Percentiles rank a stretch among this genome's conserved stretches.
phyloP scores from a whole-genome alignment of 2,329 filamentous ascomycete genomes.

The Fonsecaea multimorphosa region DNA sequence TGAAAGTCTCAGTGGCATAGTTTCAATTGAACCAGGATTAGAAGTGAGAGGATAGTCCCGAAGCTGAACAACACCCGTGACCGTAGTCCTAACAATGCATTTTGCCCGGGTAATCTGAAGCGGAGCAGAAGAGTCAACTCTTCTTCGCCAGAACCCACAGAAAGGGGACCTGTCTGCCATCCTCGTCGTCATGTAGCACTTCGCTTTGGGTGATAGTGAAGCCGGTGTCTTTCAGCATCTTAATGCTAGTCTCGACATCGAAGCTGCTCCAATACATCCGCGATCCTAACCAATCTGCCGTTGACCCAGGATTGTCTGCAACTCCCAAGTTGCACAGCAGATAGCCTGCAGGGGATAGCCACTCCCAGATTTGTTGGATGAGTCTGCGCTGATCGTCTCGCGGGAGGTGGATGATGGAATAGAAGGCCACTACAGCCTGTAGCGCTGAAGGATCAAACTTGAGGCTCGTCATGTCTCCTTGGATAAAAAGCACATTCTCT shows the following conservation, averaged over 20 bases:
- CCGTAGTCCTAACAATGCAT: neutral
- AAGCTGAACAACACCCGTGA: neutral
- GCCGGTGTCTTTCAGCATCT: constrained; percentile 41
- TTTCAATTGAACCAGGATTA: neutral
- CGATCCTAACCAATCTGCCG: constrained; percentile 25
- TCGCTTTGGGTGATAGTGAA: constrained; percentile 40
- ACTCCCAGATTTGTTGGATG: constrained; percentile 52
- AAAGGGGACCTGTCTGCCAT: constrained; percentile 34
- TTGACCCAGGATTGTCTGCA: constrained; percentile 33
- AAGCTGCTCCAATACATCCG: constrained; percentile 37
- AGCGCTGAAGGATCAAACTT: constrained; percentile 47
- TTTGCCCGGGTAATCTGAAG: neutral
- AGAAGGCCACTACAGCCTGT: constrained; percentile 60
- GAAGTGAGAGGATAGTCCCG: neutral
- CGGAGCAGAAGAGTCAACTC: neutral
- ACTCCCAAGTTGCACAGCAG: constrained; percentile 57
- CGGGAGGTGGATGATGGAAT: constrained; percentile 63
- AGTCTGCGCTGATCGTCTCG: constrained; percentile 57
- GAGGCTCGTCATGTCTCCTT: constrained; percentile 53
- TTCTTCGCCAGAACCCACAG: constrained; percentile 34
- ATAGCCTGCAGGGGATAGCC: constrained; percentile 60
- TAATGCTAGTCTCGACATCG: constrained; percentile 22
- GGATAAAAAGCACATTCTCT: constrained; percentile 41
- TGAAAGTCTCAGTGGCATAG: neutral
- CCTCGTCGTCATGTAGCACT: constrained; percentile 36